phyloP scores from a whole-genome alignment of 345 rosid species.

The Brassica cretica region DNA sequence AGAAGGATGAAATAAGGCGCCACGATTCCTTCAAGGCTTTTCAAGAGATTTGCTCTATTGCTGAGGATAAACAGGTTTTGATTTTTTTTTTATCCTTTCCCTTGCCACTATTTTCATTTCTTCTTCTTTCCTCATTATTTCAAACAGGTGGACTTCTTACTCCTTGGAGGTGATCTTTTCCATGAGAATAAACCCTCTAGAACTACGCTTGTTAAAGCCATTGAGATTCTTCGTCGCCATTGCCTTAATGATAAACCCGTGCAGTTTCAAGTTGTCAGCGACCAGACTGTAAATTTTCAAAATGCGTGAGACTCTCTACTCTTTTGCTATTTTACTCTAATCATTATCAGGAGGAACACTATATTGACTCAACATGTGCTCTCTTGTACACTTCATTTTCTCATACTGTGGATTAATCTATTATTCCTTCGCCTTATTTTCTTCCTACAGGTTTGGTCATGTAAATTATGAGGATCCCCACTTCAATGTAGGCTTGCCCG shows the following conservation, averaged over 20 bases:
- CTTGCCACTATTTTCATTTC: slow-evolving; percentile 7
- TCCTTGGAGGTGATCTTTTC: slow-evolving; percentile 97
- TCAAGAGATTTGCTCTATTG: slow-evolving; percentile 93
- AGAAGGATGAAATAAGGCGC: slow-evolving; percentile 92
- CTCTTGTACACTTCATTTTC: not conserved
- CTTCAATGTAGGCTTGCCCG: slow-evolving; percentile 96
- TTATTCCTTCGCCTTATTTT: slow-evolving; percentile 22
- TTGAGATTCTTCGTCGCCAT: slow-evolving; percentile 95
- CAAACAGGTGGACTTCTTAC: slow-evolving; percentile 82
- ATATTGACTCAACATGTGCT: slow-evolving; percentile 5
- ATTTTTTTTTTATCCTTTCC: not conserved
- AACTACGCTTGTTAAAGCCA: slow-evolving; percentile 86
- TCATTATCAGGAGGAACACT: slow-evolving; percentile 9
- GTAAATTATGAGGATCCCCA: slow-evolving; percentile 99
- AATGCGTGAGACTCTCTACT: slow-evolving; percentile 56
- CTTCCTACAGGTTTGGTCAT: slow-evolving; percentile 79
- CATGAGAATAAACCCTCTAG: slow-evolving; percentile 99
- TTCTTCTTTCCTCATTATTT: not conserved
- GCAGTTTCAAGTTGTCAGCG: slow-evolving; percentile 98
- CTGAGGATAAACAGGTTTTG: slow-evolving; percentile 75
- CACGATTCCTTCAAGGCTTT: slow-evolving; percentile 96
- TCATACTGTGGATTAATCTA: slow-evolving; percentile 19
- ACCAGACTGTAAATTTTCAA: slow-evolving; percentile 88
- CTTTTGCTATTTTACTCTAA: slow-evolving; percentile 11
- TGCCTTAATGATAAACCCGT: slow-evolving; percentile 88